Base-by-base conservation (phyloP, 257 asterid genomes). In the Ocimum tenuiflorum region DNA sequence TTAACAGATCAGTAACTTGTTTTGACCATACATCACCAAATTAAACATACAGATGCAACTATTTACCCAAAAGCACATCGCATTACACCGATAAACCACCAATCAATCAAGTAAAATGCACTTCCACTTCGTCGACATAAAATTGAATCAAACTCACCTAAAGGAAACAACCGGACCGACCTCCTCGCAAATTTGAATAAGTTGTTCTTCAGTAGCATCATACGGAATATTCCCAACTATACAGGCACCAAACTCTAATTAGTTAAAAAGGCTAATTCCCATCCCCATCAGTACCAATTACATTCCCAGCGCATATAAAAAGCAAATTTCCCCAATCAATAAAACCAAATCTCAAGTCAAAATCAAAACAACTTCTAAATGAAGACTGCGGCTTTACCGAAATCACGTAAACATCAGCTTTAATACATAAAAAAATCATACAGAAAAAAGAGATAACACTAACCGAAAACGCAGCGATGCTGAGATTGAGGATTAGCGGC, bases 141-240 rank as follows among this genome's bases (percentile, higher is more conserved):
- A 22, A 12, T 39, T 0, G 20, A 64, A 69, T 17, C 23, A 35
- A 62, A 65, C 90, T 55, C 65, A 88, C 98, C 98, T 87, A 87
- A 92, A 92, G 57, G 95, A 86, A 67, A 92, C 95, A 70, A 92
- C 98, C 0, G 98, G 98, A 22, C 98, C 98, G 54, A 89, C 96
- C 79, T 92, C 98, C 85, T 92, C 97, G 53, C 96, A 92, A 45
- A 92, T 86, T 78, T 89, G 92, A 69, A 85, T 67, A n/a, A 92
- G 91, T 67, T 87, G 99, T 68, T 92, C 97, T 77, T 92, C 99
- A 31, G 89, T 87, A 55, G 95, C 95, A 79, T 92, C 99, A 77
- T 92, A 92, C 0, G 97, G 99, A 76, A 92, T 92, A 82, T 92
- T 89, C 74, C 98, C 98, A 81, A 91, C 98, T 91, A 59, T 15